phyloP scores from a whole-genome alignment of 306 rosid species.

The Prunus dulcis region DNA sequence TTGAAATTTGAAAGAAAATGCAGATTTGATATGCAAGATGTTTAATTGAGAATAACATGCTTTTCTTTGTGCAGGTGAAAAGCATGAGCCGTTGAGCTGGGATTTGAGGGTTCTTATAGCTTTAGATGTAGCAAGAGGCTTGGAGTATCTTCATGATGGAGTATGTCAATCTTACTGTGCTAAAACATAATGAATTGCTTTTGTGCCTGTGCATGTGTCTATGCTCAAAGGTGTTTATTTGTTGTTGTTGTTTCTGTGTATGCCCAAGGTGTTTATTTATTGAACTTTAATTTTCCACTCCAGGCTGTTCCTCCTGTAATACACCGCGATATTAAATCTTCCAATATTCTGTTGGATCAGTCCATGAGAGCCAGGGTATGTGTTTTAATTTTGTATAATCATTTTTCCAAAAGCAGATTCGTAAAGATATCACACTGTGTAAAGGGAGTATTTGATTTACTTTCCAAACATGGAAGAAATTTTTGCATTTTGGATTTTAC shows the following conservation, averaged over 20 bases:
- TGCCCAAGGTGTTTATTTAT: constrained; percentile 4
- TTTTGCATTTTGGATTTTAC: not conserved
- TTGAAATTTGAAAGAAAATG: not conserved
- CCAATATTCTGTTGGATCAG: constrained; percentile 82
- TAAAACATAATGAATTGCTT: constrained; percentile 7
- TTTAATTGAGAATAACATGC: not conserved
- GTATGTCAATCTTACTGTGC: constrained; percentile 43
- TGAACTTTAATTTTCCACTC: constrained; percentile 10
- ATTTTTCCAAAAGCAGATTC: not conserved
- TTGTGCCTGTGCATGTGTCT: not conserved
- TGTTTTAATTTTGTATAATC: constrained; percentile 4
- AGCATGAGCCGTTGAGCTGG: constrained; percentile 68
- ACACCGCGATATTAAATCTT: constrained; percentile 91
- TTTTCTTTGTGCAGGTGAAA: constrained; percentile 45
- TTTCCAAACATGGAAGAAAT: not conserved
- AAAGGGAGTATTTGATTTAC: not conserved
- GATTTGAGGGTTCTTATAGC: constrained; percentile 82
- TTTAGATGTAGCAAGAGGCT: constrained; percentile 88
- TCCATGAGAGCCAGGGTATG: constrained; percentile 94
- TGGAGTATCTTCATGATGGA: constrained; percentile 99
- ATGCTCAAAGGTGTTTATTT: too few species aligned
- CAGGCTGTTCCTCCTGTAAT: constrained; percentile 98
- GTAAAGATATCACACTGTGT: not conserved
- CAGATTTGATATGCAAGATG: not conserved
- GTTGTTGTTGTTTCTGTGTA: not conserved